A percentile compares a stretch with the other conserved stretches of the same genome.
Evolutionary conservation across 331 rosid species (phyloP).

Genomic region (Cucumis variabilis): DNA sequence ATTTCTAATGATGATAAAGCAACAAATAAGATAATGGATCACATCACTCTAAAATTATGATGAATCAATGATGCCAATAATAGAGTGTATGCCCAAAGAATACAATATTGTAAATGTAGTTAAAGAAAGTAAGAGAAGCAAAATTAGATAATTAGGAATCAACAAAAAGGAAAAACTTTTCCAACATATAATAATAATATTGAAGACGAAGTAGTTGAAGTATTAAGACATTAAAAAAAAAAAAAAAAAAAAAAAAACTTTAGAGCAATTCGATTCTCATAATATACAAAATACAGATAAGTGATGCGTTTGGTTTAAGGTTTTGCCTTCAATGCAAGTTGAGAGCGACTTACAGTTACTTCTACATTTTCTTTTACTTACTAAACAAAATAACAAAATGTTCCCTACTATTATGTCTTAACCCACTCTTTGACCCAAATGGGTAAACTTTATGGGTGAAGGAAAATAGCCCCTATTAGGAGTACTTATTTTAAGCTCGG

Average conservation of each 20-base stretch:
- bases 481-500: too few relatives aligned
- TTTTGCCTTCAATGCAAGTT: not conserved
- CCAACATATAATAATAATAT: not conserved
- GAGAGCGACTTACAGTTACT: not conserved
- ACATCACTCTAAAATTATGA: not conserved
- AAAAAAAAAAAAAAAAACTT: too few relatives aligned
- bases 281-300: not conserved
- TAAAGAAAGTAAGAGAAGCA: not conserved
- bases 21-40: not conserved
- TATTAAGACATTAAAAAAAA: not conserved
- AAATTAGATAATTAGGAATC: not conserved
- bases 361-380: not conserved
- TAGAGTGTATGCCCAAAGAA: not conserved
- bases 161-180: not conserved
- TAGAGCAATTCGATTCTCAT: not conserved
- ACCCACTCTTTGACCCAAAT: too few relatives aligned
- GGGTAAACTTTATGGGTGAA: too few relatives aligned
- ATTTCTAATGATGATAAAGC: not conserved
- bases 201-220: not conserved
- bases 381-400: not conserved
- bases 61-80: not conserved
- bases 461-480: too few relatives aligned
- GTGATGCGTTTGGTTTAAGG: not conserved
- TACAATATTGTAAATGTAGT: not conserved
- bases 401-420: too few relatives aligned